Conservation (phyloP, 495 filamentous ascomycete species). For the Terfezia claveryi region DNA sequence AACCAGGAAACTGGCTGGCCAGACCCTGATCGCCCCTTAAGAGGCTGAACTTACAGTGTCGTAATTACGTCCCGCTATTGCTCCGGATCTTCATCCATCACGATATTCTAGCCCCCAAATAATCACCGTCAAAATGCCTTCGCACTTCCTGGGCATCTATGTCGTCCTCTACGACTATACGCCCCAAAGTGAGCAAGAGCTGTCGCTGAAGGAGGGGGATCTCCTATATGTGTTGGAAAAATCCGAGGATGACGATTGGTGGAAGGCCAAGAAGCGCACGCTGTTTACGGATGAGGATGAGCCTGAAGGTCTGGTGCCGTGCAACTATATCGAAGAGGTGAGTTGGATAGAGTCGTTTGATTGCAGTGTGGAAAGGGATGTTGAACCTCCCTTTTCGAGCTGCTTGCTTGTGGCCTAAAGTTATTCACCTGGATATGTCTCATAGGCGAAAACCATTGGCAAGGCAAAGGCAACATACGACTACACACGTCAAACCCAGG, state of each 20-base stretch:
- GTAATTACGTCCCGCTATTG: no score
- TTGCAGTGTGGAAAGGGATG: neutral
- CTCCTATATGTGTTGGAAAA: constrained; percentile 83
- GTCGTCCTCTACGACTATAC: constrained; percentile 83
- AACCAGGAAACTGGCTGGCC: no score
- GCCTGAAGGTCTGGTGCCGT: constrained; percentile 77
- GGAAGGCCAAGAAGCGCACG: constrained; percentile 95
- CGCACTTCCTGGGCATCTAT: constrained; percentile 66
- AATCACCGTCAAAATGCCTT: constrained; percentile 10
- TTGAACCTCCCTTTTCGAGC: neutral
- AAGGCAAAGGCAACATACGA: constrained; percentile 79
- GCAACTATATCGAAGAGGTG: constrained; percentile 94
- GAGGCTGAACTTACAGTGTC: no score
- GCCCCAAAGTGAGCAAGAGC: constrained; percentile 71
- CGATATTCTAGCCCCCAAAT: no score
- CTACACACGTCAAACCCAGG: constrained; percentile 90
- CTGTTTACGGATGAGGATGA: constrained; percentile 81
- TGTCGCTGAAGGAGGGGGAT: constrained; percentile 73
- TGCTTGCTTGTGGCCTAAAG: neutral
- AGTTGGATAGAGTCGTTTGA: constrained; percentile 19
- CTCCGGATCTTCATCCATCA: no score
- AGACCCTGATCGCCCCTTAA: no score
- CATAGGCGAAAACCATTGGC: constrained; percentile 45
- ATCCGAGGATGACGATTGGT: constrained; percentile 80
- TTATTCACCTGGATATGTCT: neutral